Evolutionary conservation across 352 stramenopile species (phyloP), one percentile per base, ranked within the genome.

Genomic region (Phytophthora niederhauseri): DNA sequence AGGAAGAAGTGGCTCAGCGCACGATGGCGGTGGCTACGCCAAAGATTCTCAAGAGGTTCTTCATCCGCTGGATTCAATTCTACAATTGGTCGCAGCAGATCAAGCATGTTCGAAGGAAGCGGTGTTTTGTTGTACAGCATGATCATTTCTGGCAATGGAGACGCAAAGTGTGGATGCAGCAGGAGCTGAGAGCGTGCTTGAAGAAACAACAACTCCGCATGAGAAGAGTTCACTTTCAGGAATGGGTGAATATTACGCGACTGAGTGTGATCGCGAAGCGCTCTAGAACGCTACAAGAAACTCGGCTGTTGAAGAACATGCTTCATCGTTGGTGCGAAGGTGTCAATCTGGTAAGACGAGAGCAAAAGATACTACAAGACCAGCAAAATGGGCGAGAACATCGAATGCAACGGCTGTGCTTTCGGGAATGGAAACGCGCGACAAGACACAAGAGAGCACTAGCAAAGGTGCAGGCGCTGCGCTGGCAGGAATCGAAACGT

Each of bases 91-190:
- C 76, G 2, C 62, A 78, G 11, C 84, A 89, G 31, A 48, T 85
- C 6, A 59, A 76, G 14, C 82, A 92, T 45, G 30, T 92, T 4
- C 71, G 61, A 8, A 66, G 67, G 0, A 87, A 82, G 7, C 73
- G 79, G 8, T 73, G 51, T 0, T 91, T 92, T 49, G 68, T 91
- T 38, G 24, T 80, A 1, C 74, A 88, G 34, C 78, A 94, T 54
- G 70, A 92, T 60, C 61, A 59, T n/a, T 90, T 94, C 54, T 92
- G 82, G 83, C 52, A 59, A 17, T 92, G 87, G 83, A 67, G 82
- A 12, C 72, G 79, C 2, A 77, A 77, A 22, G 58, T 90, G 4
- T 90, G 85, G 80, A 57, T 72, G 9, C 70, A 82, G 24, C 75
- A 92, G 24, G 71, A 91, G 12, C 26, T 93, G 5, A 53, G 62